Evolutionary conservation across 2,329 filamentous ascomycete genomes (phyloP).

Genomic region (Penicillium brevicompactum): DNA sequence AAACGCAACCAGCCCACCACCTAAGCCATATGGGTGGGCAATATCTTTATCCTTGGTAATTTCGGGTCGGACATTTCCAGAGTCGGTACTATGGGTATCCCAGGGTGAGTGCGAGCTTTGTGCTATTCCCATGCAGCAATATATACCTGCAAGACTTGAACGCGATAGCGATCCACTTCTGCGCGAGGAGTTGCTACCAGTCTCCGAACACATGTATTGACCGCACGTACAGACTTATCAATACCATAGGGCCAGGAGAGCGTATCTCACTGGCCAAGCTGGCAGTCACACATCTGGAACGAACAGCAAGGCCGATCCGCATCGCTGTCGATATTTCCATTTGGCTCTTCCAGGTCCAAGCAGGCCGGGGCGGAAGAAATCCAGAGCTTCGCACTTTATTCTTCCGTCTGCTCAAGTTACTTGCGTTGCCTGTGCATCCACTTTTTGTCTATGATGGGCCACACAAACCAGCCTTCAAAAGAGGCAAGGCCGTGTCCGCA

Average conservation of each 20-base stretch:
- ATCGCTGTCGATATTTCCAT: conserved; percentile 94
- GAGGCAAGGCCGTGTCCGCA: conserved; percentile 67
- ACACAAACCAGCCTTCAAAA: conserved; percentile 82
- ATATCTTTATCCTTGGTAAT: not conserved
- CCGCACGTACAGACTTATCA: conserved; percentile 69
- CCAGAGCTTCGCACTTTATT: conserved; percentile 90
- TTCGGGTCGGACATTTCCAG: not conserved
- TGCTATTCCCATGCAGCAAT: not conserved
- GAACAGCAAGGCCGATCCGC: conserved; percentile 71
- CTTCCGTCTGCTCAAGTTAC: conserved; percentile 79
- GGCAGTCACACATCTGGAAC: conserved; percentile 73
- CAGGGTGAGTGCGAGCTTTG: conserved; percentile 38
- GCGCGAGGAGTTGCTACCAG: no score
- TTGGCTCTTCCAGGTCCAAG: conserved; percentile 93
- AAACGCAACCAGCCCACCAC: not conserved
- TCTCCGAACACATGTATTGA: conserved; percentile 16
- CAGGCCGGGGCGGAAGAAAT: conserved; percentile 82
- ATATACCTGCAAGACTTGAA: not conserved
- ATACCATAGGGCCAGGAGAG: conserved; percentile 79
- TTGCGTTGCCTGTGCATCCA: conserved; percentile 77
- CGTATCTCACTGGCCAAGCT: conserved; percentile 81
- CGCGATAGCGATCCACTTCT: not conserved
- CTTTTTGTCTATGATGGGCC: conserved; percentile 90
- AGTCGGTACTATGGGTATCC: conserved; percentile 44
- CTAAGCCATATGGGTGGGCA: conserved; percentile 11